Evolutionary conservation across 352 stramenopile species (phyloP).

Genomic region (Globisporangium lucens): DNA sequence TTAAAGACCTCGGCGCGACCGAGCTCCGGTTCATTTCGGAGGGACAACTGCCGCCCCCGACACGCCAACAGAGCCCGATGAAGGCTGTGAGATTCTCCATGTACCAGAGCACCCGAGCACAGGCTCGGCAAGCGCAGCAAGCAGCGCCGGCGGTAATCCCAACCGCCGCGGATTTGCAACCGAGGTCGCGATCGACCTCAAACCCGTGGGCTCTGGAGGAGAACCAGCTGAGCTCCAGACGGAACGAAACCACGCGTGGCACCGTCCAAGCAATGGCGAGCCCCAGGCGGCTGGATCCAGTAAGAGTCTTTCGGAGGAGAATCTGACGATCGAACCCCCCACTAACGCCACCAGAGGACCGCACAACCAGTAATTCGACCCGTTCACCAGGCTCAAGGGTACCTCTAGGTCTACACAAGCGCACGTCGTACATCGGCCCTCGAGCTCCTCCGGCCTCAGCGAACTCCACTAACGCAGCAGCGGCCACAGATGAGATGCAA

Average conservation of each 20-base stretch:
- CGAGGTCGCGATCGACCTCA: not conserved
- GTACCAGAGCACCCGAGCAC: not conserved
- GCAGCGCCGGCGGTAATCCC: not conserved
- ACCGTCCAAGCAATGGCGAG: not conserved
- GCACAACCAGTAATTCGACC: not conserved
- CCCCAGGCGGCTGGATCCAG: not conserved
- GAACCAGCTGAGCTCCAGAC: not conserved
- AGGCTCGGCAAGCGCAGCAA: not conserved
- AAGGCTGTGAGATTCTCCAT: not conserved
- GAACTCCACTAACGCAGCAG: too few relatives aligned
- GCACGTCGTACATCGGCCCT: conserved; percentile 9
- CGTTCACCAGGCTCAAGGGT: not conserved
- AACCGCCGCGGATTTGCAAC: not conserved
- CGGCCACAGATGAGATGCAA: not conserved
- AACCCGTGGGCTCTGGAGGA: not conserved
- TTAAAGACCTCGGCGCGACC: not conserved
- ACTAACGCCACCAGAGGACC: not conserved
- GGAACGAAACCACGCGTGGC: not conserved
- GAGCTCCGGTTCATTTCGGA: not conserved
- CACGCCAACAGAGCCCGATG: not conserved
- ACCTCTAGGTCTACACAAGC: conserved; percentile 1
- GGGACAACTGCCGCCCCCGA: not conserved
- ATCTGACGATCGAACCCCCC: not conserved
- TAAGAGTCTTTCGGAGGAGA: not conserved
- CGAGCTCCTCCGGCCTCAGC: not conserved